phyloP scores from a whole-genome alignment of 2,329 filamentous ascomycete species.

The Nemania abortiva region DNA sequence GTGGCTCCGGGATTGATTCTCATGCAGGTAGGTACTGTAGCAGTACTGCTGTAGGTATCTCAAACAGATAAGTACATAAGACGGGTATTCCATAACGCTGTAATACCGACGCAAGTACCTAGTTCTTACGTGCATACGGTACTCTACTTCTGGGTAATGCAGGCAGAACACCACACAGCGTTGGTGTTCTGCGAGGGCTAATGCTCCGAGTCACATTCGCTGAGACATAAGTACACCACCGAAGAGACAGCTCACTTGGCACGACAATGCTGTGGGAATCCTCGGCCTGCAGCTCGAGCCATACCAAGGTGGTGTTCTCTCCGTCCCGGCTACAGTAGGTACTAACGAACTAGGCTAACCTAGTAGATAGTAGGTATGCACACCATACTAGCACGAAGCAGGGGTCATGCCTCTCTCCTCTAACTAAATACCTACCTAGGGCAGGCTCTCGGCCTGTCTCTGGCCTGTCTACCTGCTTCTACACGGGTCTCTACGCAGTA shows the following conservation, averaged over 20 bases:
- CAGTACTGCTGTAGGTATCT: background rate
- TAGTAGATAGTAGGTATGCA: background rate
- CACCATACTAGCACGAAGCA: slow-evolving; percentile 1
- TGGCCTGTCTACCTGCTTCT: background rate
- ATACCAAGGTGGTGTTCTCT: slow-evolving; percentile 7
- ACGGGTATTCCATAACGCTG: too few relatives aligned
- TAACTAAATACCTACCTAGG: background rate
- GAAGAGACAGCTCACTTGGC: background rate
- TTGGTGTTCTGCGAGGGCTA: background rate
- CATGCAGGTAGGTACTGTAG: background rate
- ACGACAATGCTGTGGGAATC: background rate
- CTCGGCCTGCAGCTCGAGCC: background rate
- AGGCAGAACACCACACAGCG: too few relatives aligned
- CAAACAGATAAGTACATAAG: too few relatives aligned
- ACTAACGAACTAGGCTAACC: background rate
- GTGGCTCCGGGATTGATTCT: background rate
- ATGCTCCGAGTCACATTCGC: background rate
- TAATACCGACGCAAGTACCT: background rate
- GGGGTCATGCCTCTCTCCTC: background rate
- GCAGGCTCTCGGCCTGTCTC: background rate
- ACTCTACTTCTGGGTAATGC: background rate
- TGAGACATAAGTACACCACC: slow-evolving; percentile 2
- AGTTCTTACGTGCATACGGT: background rate
- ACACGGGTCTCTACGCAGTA: background rate
- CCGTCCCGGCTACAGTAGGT: background rate